These are phyloP conservation scores for Thelonectria olida DNA, from an alignment of 2,329 filamentous ascomycete species.

Conservation along the genomic window DNA sequence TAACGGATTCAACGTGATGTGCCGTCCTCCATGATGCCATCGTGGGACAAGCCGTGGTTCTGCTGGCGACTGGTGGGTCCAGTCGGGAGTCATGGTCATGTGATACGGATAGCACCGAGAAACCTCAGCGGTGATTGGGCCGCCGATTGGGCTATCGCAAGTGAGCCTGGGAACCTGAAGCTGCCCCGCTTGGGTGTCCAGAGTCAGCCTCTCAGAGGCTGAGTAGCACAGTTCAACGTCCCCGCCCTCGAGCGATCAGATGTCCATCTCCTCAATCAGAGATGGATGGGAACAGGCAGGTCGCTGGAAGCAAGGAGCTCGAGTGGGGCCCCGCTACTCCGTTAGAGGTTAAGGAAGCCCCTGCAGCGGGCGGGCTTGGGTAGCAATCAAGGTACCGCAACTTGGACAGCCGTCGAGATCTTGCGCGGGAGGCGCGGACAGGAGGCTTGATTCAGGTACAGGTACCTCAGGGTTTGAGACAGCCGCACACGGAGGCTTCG, in stretches of 20 bases:
- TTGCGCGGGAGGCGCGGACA: constrained; percentile 6
- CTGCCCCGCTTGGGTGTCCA: no score
- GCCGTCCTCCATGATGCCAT: constrained; percentile 38
- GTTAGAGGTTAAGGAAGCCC: constrained; percentile 28
- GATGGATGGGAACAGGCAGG: constrained; percentile 17
- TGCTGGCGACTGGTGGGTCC: constrained; percentile 27
- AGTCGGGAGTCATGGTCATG: constrained; percentile 38
- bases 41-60: constrained; percentile 35
- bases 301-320: constrained; percentile 38
- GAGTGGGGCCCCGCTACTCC: constrained; percentile 32
- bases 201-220: constrained; percentile 11
- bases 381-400: constrained; percentile 31
- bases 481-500: constrained; percentile 25
- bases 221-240: constrained; percentile 9
- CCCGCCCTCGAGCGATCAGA: constrained; percentile 2
- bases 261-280: constrained; percentile 15
- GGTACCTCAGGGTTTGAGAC: constrained; percentile 23
- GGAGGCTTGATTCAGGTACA: constrained; percentile 22
- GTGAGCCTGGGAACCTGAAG: no score
- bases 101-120: constrained; percentile 28
- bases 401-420: constrained; percentile 25
- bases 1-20: constrained; percentile 7
- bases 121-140: not conserved
- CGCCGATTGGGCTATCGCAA: not conserved
- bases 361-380: constrained; percentile 29